phyloP scores from a whole-genome alignment of 495 filamentous ascomycete genomes.

The Chaetomium fimeti region DNA sequence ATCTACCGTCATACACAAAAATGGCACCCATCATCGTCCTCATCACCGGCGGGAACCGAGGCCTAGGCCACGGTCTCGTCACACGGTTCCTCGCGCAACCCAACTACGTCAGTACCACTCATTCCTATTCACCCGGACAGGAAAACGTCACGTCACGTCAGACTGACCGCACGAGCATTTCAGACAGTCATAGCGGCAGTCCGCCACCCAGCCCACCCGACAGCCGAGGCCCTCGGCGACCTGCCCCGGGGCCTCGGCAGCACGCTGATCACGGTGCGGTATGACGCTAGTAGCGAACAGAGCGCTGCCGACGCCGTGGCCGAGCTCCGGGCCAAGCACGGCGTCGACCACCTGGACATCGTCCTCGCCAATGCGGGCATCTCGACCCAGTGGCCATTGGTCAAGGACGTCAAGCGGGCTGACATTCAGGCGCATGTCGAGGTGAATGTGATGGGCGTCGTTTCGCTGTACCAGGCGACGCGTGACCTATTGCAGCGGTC shows the following conservation, averaged over 20 bases:
- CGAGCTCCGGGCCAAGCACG: constrained; percentile 22
- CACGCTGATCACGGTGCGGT: constrained; percentile 30
- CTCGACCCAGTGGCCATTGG: constrained; percentile 31
- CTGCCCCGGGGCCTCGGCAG: constrained; percentile 28
- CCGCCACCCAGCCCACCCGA: constrained; percentile 31
- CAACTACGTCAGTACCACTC: constrained; percentile 26
- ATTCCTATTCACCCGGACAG: no score
- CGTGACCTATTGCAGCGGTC: constrained; percentile 31
- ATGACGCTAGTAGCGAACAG: constrained; percentile 28
- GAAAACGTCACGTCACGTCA: no score
- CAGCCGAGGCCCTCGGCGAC: constrained; percentile 25
- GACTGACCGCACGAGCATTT: background rate
- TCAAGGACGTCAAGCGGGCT: constrained; percentile 32
- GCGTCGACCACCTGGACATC: constrained; percentile 32
- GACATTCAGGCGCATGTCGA: constrained; percentile 33
- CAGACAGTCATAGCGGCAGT: constrained; percentile 38
- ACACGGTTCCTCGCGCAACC: constrained; percentile 33
- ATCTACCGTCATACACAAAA: background rate
- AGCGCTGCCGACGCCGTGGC: constrained; percentile 22
- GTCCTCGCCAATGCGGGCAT: constrained; percentile 36
- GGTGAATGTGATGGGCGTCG: constrained; percentile 32
- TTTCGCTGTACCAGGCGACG: constrained; percentile 39
- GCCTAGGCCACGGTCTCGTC: constrained; percentile 34
- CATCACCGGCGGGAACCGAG: constrained; percentile 36
- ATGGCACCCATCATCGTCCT: constrained; percentile 22